These are phyloP conservation scores for Chrysoporthe austroafricana DNA, from an alignment of 2,329 filamentous ascomycete species.

Conservation along the genomic window DNA sequence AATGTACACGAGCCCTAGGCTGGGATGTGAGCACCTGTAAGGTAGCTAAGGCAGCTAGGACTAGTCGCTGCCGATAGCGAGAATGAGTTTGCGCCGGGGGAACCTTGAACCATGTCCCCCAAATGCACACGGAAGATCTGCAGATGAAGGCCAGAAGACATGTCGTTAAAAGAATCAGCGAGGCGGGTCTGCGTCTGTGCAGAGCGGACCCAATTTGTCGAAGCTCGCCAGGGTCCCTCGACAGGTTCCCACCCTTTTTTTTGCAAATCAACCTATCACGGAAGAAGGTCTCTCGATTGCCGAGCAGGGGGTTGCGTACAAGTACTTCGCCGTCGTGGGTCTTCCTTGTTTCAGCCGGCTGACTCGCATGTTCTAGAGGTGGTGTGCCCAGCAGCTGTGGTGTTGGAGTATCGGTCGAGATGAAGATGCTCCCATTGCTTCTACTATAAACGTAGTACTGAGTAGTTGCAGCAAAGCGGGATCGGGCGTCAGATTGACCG, in stretches of 20 bases:
- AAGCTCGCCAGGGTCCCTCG: constrained; percentile 24
- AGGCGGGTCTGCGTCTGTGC: constrained; percentile 27
- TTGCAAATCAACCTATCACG: constrained; percentile 22
- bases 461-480: neutral
- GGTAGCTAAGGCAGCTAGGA: constrained; percentile 14
- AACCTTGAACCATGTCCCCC: constrained; percentile 48
- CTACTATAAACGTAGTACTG: neutral
- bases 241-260: constrained; percentile 19
- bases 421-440: neutral
- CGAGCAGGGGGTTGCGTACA: constrained; percentile 21
- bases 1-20: constrained; percentile 29
- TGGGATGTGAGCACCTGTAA: constrained; percentile 17
- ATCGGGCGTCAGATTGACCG: neutral
- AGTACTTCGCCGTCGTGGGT: constrained; percentile 26
- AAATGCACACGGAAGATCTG: constrained; percentile 30
- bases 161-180: constrained; percentile 39
- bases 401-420: constrained; percentile 10
- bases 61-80: constrained; percentile 32
- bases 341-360: constrained; percentile 30
- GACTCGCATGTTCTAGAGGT: constrained; percentile 30
- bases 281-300: constrained; percentile 14
- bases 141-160: constrained; percentile 32
- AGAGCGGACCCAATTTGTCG: constrained; percentile 19
- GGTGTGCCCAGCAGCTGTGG: constrained; percentile 7
- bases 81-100: constrained; percentile 33